These are phyloP conservation scores for Clitocybe nebularis DNA, from an alignment of 1,284 basidiomycete genomes.

Conservation along the genomic window DNA sequence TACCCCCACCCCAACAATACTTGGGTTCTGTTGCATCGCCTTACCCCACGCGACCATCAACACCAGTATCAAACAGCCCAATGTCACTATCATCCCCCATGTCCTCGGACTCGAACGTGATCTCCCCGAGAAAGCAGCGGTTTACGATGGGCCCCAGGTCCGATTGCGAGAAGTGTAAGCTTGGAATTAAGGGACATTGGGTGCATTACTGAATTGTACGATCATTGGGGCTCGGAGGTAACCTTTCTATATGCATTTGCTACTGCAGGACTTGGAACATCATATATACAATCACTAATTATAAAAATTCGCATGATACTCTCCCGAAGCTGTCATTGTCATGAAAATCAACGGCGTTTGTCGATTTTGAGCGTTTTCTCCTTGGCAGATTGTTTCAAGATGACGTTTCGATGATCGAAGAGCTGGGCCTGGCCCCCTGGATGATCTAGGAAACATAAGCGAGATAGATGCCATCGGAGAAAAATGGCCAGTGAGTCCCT, in stretches of 20 bases:
- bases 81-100: conserved; percentile 24
- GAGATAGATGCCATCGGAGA: too few species aligned
- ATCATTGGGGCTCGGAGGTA: neutral
- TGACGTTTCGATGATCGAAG: too few species aligned
- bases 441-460: too few species aligned
- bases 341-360: conserved; percentile 1
- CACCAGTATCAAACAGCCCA: conserved; percentile 17
- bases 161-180: conserved; percentile 67
- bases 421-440: neutral
- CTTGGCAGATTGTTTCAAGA: too few species aligned
- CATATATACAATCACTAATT: too few species aligned
- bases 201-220: conserved; percentile 45
- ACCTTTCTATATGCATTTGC: neutral
- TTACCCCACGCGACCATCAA: conserved; percentile 19
- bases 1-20: conserved; percentile 6
- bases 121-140: conserved; percentile 34
- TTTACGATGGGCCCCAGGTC: conserved; percentile 72
- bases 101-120: conserved; percentile 11
- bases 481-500: too few species aligned
- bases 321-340: neutral
- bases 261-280: neutral
- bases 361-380: too few species aligned
- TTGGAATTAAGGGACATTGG: conserved; percentile 68
- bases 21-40: conserved; percentile 12
- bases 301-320: neutral